Evolutionary conservation across 257 asterid species (phyloP), one percentile per base, ranked within the genome.

Genomic region (Solanum sejunctum): DNA sequence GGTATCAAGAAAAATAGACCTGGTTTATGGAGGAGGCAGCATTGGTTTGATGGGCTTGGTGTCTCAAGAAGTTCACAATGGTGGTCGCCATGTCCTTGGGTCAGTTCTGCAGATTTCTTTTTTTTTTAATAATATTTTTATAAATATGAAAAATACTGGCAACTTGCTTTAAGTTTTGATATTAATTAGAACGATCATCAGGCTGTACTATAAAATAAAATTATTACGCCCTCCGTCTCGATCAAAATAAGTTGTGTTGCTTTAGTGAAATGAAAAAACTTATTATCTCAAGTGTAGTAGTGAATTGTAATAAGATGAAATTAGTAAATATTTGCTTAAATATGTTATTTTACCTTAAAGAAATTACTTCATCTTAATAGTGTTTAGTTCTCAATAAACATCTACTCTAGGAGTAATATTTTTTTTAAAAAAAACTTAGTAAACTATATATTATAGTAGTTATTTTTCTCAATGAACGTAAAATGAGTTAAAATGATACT

Each of bases 11-110:
- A 86, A 70, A 21, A 28, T 88, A 84, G 90, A 88, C 82, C 85
- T 88, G 39, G 90, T 88, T 51, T 88, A 88, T 43, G 90, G 90
- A 12, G 90, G 90, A 7, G 90, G 90, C 60, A 86, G 90, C 12
- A 49, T 88, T 63, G 90, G 90, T 15, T 86, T 88, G 28, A 88
- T 88, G 90, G 90, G 89, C 36, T 61, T 88, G 82, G 70, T 88
- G 70, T 86, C 90, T 63, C 88, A 84, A 63, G 86, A 64, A 63
- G 90, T 86, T 47, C 83, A 88, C 32, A 86, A 80, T 6, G 90
- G 90, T n/a, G 90, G 90, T 61, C 83, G 90, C 17, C 90, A 88
- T 54, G 90, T 88, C 52, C 69, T 88, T 36, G 90, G 90, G 90
- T 87, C 57, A 23, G 17, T 52, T 23, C n/a, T 21, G 10, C 43